These are phyloP conservation scores for Flaveria linearis DNA, from an alignment of 129 eudicot species.

Conservation along the genomic window DNA sequence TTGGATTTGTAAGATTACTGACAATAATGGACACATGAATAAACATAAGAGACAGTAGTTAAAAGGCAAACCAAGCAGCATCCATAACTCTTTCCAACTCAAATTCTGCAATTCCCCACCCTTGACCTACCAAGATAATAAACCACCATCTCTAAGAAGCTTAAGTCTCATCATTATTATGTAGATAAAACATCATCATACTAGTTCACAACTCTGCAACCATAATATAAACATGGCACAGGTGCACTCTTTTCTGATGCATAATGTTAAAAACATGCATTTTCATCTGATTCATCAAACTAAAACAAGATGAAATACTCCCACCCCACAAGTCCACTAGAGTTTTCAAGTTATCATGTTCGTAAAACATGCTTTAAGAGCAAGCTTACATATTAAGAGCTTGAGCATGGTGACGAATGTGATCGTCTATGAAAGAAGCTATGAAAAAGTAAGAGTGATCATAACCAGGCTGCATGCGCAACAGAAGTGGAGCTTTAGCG, in stretches of 20 bases:
- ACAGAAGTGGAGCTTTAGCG: conserved; percentile 67
- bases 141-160: conserved; percentile 35
- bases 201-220: conserved; percentile 40
- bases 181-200: conserved; percentile 18
- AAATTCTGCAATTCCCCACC: conserved; percentile 41
- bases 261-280: conserved; percentile 21
- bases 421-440: conserved; percentile 94
- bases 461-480: conserved; percentile 87
- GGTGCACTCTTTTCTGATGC: conserved; percentile 38
- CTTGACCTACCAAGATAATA: conserved; percentile 44
- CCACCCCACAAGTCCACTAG: conserved; percentile 23
- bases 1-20: background rate
- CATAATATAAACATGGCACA: conserved; percentile 32
- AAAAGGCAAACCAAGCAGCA: conserved; percentile 27
- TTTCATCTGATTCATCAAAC: conserved; percentile 27
- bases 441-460: conserved; percentile 93
- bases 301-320: conserved; percentile 27
- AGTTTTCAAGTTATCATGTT: conserved; percentile 19
- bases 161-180: conserved; percentile 8
- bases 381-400: conserved; percentile 64
- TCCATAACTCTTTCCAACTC: conserved; percentile 30
- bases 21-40: conserved; percentile 1
- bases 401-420: conserved; percentile 96
- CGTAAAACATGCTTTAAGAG: conserved; percentile 21
- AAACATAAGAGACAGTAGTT: background rate